A percentile compares a stretch with the other conserved stretches of the same genome.
Conservation (phyloP, 192 early-diverging fungal genomes). For the Backusella circina region DNA sequence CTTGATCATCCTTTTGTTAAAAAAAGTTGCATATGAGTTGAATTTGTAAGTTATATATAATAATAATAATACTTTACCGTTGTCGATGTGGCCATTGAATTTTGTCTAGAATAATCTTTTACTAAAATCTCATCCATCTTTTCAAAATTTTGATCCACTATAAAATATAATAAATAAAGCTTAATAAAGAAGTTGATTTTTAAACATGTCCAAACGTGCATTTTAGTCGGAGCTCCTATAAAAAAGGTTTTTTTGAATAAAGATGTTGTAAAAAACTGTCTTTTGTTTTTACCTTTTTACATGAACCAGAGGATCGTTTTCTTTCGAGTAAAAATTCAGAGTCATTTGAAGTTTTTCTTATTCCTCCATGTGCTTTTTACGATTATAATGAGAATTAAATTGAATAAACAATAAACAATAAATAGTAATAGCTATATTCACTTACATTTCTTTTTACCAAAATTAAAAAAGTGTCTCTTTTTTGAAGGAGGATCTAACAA, state of each 20-base stretch:
- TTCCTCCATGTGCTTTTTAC: background rate
- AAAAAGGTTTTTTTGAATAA: background rate
- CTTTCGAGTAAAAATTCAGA: background rate
- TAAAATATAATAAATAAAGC: background rate
- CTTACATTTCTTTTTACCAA: conserved; percentile 5
- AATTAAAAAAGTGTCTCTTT: background rate
- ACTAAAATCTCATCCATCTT: conserved; percentile 48
- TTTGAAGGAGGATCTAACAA: background rate
- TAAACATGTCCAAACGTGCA: background rate
- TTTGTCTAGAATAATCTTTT: conserved; percentile 16
- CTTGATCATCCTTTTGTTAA: background rate
- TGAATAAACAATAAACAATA: background rate
- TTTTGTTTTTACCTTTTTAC: background rate
- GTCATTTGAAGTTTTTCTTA: background rate
- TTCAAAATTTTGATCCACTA: conserved; percentile 41
- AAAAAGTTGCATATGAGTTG: background rate
- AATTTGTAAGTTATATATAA: no score
- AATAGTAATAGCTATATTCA: background rate
- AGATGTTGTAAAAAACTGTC: background rate
- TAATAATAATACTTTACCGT: background rate
- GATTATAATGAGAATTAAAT: background rate
- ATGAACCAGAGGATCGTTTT: background rate
- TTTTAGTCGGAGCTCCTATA: background rate
- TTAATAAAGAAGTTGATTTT: conserved; percentile 6
- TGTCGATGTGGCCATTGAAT: background rate